Percentiles rank a stretch among this genome's conserved stretches.
phyloP scores from a whole-genome alignment of 371 early-diverging fungal genomes.

The Syncephalastrum monosporum region DNA sequence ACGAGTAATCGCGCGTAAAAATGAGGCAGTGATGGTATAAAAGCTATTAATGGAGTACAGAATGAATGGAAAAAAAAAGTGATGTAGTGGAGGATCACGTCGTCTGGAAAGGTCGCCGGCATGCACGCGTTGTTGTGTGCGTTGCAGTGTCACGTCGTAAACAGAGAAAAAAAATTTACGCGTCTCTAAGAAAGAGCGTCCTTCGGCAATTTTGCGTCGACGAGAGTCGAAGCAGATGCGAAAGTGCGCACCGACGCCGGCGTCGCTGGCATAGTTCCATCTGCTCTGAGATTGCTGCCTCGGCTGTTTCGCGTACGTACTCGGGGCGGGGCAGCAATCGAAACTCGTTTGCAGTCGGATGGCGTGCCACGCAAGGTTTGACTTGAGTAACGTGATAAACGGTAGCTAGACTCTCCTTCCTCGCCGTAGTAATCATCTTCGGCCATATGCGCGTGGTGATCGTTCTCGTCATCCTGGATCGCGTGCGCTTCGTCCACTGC shows the following conservation, averaged over 20 bases:
- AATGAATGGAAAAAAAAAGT: no score
- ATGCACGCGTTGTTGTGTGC: background rate
- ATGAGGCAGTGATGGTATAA: background rate
- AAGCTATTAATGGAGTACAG: no score
- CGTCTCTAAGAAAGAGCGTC: no score
- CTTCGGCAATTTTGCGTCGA: slow-evolving; percentile 26
- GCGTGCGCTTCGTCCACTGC: background rate
- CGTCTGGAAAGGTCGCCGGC: no score
- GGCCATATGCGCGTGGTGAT: background rate
- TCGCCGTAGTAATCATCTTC: background rate
- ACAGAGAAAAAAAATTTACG: no score
- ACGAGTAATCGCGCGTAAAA: slow-evolving; percentile 1
- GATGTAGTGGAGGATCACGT: no score
- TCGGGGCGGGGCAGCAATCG: slow-evolving; percentile 9
- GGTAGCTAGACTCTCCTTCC: background rate
- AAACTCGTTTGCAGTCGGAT: background rate
- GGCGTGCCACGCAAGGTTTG: background rate
- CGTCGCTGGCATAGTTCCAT: slow-evolving; percentile 15
- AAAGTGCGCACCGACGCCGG: slow-evolving; percentile 41
- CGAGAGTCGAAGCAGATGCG: slow-evolving; percentile 36
- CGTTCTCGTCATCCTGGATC: background rate
- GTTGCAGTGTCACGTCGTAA: background rate
- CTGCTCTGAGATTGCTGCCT: slow-evolving; percentile 6
- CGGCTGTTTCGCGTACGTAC: slow-evolving; percentile 14
- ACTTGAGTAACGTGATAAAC: background rate